Percentiles rank a stretch among this genome's conserved stretches.
These are phyloP conservation scores for Mycena rebaudengoi DNA, from an alignment of 768 basidiomycete genomes.

Conservation along the genomic window DNA sequence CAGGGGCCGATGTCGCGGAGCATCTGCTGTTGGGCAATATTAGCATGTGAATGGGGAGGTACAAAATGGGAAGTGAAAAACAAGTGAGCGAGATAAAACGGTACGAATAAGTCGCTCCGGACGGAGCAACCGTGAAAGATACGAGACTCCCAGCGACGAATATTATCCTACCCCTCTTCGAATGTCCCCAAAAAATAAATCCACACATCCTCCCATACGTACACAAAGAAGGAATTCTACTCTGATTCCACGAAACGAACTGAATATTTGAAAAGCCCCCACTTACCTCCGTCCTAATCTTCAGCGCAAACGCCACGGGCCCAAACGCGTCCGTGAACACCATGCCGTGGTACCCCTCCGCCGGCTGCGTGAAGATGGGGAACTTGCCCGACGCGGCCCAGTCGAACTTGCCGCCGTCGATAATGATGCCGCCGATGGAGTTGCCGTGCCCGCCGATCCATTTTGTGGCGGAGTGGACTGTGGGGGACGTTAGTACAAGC, in stretches of 20 bases:
- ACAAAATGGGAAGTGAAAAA: too few relatives aligned
- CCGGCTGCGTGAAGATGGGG: slow-evolving; percentile 76
- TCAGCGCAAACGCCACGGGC: slow-evolving; percentile 66
- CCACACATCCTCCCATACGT: too few relatives aligned
- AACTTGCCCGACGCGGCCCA: slow-evolving; percentile 75
- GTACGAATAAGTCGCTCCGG: neutral
- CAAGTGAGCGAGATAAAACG: too few relatives aligned
- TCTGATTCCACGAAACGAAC: neutral
- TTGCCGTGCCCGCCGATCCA: slow-evolving; percentile 89
- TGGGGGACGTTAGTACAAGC: neutral
- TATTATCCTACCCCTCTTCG: too few relatives aligned
- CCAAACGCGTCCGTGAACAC: slow-evolving; percentile 75
- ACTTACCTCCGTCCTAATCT: slow-evolving; percentile 62
- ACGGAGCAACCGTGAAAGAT: neutral
- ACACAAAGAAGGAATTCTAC: too few relatives aligned
- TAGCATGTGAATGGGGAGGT: too few relatives aligned
- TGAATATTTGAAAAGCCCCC: neutral
- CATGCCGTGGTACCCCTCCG: slow-evolving; percentile 81
- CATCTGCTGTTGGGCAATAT: slow-evolving; percentile 40
- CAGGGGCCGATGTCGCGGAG: slow-evolving; percentile 74
- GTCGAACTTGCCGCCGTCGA: slow-evolving; percentile 70
- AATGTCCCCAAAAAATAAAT: too few relatives aligned
- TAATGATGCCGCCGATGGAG: slow-evolving; percentile 78
- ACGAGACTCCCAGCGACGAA: too few relatives aligned
- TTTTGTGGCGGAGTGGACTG: slow-evolving; percentile 82